Evolutionary conservation across 495 filamentous ascomycete species (phyloP).

Genomic region (Daldinia childiae): DNA sequence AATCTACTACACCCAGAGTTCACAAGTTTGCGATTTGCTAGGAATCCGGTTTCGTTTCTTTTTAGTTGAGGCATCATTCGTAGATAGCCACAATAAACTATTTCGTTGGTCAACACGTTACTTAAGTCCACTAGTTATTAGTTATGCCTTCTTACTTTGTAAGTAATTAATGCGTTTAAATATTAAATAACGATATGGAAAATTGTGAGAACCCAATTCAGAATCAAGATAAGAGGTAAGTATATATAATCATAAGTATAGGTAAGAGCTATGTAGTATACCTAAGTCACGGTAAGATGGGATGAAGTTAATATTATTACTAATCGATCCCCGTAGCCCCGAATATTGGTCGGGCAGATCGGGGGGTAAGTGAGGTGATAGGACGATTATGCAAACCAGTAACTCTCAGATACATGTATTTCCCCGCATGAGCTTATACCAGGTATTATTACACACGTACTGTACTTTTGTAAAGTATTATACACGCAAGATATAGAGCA

Average conservation of each 20-base stretch:
- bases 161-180: neutral
- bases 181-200: neutral
- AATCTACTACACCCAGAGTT: neutral
- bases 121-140: neutral
- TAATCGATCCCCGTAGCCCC: neutral
- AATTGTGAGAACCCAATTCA: neutral
- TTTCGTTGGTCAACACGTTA: neutral
- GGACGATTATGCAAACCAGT: slow-evolving; percentile 1
- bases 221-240: neutral
- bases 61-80: neutral
- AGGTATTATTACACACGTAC: too few species aligned
- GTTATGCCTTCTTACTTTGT: neutral
- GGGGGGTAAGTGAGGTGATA: neutral
- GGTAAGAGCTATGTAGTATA: too few species aligned
- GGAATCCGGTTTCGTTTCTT: neutral
- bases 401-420: neutral
- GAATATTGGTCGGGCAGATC: slow-evolving; percentile 1
- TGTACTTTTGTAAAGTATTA: too few species aligned
- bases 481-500: too few species aligned
- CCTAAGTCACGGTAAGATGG: neutral
- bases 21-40: neutral
- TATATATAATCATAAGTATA: neutral
- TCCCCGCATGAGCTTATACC: neutral
- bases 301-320: slow-evolving; percentile 1
- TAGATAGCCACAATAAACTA: neutral